Percentiles rank a stretch among this genome's conserved stretches.
These are phyloP conservation scores for Aspergillus pseudoviridinutans DNA, from an alignment of 2,329 filamentous ascomycete species.

Conservation along the genomic window DNA sequence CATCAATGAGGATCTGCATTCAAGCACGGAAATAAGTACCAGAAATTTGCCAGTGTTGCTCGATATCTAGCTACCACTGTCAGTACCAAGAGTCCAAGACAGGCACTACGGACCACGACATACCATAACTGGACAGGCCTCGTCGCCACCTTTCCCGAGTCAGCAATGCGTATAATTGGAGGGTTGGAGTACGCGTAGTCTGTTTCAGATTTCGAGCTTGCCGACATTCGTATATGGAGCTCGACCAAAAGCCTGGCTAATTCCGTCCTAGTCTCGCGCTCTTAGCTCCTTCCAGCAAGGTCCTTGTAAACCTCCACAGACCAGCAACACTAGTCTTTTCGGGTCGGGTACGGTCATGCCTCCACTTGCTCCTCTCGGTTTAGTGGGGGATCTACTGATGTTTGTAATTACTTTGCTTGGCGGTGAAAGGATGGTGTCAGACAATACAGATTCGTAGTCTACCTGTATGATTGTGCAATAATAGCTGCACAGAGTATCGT, in stretches of 20 bases:
- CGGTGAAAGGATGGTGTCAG: not conserved
- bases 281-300: not conserved
- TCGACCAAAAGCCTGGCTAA: not conserved
- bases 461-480: not conserved
- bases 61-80: not conserved
- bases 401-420: not conserved
- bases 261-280: not conserved
- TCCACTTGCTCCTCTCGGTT: not conserved
- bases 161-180: slow-evolving; percentile 10
- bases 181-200: slow-evolving; percentile 8
- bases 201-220: slow-evolving; percentile 18
- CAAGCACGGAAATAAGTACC: not conserved
- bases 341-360: not conserved
- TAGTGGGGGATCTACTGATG: not conserved
- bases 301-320: not conserved
- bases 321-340: not conserved
- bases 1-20: not conserved
- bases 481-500: no score
- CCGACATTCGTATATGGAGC: not conserved
- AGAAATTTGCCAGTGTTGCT: not conserved
- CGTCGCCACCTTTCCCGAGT: not conserved
- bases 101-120: not conserved
- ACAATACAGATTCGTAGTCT: not conserved
- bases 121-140: not conserved
- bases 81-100: not conserved